Evolutionary conservation across 2,329 filamentous ascomycete genomes (phyloP), one percentile per base, ranked within the genome.

Genomic region (Phialophora verrucosa): DNA sequence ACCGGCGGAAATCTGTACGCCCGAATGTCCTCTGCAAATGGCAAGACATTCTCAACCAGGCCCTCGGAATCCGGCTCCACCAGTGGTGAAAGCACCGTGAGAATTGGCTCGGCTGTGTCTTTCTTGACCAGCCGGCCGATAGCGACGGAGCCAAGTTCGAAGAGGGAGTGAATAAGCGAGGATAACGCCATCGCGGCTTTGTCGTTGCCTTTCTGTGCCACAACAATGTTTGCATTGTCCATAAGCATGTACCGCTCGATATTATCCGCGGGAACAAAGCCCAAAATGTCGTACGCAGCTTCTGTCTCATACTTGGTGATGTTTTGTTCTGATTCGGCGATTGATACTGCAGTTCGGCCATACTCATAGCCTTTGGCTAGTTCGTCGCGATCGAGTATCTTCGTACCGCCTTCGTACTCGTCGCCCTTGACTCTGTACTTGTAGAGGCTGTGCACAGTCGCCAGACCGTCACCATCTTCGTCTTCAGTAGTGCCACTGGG

Each of bases 331-430:
- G 90, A 90, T 72, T 93, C 89, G 70, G 88, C 91, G 71, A 99
- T 97, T 71, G 91, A 89, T 1, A 99, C 94, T 2, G 91, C 92
- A 0, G 94, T 97, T 64, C 93, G 87, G 54, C 95, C 95, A 76
- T 99, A 99, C 74, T 92, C 89, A 74, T 94, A 99, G 0, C 95
- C 95, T 76, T 93, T 96, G n/a, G 92, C 92, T 44, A 99, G 83
- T 17, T 92, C 87, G 14, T 96, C 93, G 65, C 88, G 88, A 31
- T 91, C 87, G 29, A 99, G 88, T 61, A 97, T 92, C 62, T 84
- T 85, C 79, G 94, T 96, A 12, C 91, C 91, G 17, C 91, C 92
- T 0, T 90, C 88, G 0, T 88, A 88, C 47, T 85, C 82, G 4
- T 90, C 85, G 68, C 97, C 91, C 44, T 89, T 86, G 66, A 98